Evolutionary conservation across 75 land plant genomes (phyloP), one percentile per base, ranked within the genome.

Genomic region (Pinus taeda): DNA sequence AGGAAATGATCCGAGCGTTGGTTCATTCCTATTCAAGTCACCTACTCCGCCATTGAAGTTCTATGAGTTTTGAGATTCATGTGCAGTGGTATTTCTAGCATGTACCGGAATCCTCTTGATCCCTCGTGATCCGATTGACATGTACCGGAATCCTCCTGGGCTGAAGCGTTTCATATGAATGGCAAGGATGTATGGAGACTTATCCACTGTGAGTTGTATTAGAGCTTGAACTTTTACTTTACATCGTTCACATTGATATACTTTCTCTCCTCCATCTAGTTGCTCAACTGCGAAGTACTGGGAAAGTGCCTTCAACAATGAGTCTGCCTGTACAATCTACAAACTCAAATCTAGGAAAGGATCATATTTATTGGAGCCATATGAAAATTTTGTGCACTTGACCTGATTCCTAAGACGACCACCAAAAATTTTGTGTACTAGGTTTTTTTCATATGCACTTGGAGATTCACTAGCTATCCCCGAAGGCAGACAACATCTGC

Each of bases 371-470:
- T 94, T 82, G 57, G 99, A 94, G 72, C 88, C 87, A 29, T 79
- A 76, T 3, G 89, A 89, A 59, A 98, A 96, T 21, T 92, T 81
- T 77, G 84, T 83, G 78, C 99, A 96, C 84, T 90, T 92, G 45
- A 96, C 98, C 99, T 92, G 97, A 77, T 98, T 96, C 39, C 93
- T 82, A 20, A 96, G 88, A 26, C 85, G 86, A 57, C 99, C 98
- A 82, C 99, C 99, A 89, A 96, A 96, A 55, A 94, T 94, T 62
- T 89, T 96, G 69, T 94, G 92, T 9, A 96, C 86, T 59, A 96
- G 77, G 75, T 92, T 96, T 74, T 88, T 88, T 75, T 96, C 93
- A 84, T 85, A 90, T 37, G 90, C 92, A 76, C 78, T 83, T 49
- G 92, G 83, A 36, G 92, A 83, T 75, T 86, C 90, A 79, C 81